Base-by-base conservation (phyloP, 2,329 filamentous ascomycete genomes). In the Microsporum audouinii region DNA sequence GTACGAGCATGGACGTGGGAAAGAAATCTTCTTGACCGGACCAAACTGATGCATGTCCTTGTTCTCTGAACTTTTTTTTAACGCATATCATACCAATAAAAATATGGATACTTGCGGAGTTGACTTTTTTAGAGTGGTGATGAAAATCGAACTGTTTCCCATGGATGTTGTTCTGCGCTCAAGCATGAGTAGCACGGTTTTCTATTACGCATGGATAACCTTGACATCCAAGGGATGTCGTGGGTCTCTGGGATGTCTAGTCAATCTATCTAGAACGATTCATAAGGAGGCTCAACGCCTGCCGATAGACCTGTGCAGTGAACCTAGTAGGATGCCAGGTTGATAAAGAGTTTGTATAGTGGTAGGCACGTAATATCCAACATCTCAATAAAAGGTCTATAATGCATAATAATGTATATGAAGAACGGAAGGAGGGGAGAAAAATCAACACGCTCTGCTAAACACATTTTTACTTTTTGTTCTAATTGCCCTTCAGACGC, bases 401-500 rank as follows among this genome's bases (percentile, higher is more conserved):
- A 31, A 36, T 7, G 23, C 4, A n/a, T 10, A 43, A 23, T 60
- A 57, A 43, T 53, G 31, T 36, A 53, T 39, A 34, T 51, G 36
- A 56, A 45, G 41, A 27, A 55, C 41, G 33, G n/a, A 49, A 17
- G 36, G 31, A 62, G 61, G 41, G 17, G 47, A 60, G 49, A 53
- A 49, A 39, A 34, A 29, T 33, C 38, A 14, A n/a, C 33, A 43
- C 8, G 23, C 41, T 29, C 47, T 34, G 49, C 49, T 53, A 53
- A 53, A 53, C 5, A 55, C 34, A 31, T 27, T 34, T 23, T n/a
- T 53, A 31, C 27, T 5, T 12, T 33, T 27, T 53, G 29, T 34
- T 49, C 27, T 62, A 64, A 38, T 58, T 59, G 3, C 57, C 60
- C 64, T 62, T 70, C 57, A 68, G 61, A 45, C 64, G 61, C 36